Conservation (phyloP, 2,329 filamentous ascomycete species). For the Pyrenochaeta sp. region DNA sequence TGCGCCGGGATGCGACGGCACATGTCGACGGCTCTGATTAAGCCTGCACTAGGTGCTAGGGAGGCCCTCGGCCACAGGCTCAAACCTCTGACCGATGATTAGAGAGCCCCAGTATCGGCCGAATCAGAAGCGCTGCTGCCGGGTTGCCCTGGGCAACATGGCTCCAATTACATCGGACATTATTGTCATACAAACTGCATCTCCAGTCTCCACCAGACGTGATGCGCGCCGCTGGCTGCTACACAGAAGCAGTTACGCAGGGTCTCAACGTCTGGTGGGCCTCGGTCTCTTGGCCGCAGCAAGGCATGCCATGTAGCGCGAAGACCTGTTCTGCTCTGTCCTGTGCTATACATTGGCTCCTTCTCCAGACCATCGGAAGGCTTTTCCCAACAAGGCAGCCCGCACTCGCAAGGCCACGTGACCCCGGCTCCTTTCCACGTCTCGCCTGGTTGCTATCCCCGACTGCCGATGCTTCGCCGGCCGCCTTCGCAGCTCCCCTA, state of each 20-base stretch:
- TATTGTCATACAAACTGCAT: constrained; percentile 18
- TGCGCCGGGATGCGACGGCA: constrained; percentile 20
- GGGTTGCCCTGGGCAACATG: constrained; percentile 24
- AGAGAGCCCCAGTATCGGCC: constrained; percentile 15
- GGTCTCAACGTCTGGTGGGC: constrained; percentile 8
- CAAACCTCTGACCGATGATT: constrained; percentile 21
- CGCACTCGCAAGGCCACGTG: background rate
- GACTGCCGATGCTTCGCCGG: constrained; percentile 33
- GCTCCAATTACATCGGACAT: constrained; percentile 16
- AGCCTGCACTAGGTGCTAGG: constrained; percentile 19
- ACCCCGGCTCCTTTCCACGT: background rate
- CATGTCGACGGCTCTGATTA: constrained; percentile 19
- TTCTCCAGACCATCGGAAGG: constrained; percentile 10
- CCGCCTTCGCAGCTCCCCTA: constrained; percentile 8
- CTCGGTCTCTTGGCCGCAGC: constrained; percentile 3
- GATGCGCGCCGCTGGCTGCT: constrained; percentile 18
- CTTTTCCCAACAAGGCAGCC: constrained; percentile 15
- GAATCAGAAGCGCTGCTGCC: constrained; percentile 18
- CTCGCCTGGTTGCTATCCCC: constrained; percentile 5
- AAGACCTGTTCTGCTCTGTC: background rate
- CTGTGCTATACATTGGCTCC: background rate
- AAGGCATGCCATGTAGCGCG: background rate
- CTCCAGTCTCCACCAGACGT: constrained; percentile 1
- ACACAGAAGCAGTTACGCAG: constrained; percentile 13
- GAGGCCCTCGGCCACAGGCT: constrained; percentile 18